Base-by-base conservation (phyloP, 192 early-diverging fungal genomes). In the Allomyces macrogynus region DNA sequence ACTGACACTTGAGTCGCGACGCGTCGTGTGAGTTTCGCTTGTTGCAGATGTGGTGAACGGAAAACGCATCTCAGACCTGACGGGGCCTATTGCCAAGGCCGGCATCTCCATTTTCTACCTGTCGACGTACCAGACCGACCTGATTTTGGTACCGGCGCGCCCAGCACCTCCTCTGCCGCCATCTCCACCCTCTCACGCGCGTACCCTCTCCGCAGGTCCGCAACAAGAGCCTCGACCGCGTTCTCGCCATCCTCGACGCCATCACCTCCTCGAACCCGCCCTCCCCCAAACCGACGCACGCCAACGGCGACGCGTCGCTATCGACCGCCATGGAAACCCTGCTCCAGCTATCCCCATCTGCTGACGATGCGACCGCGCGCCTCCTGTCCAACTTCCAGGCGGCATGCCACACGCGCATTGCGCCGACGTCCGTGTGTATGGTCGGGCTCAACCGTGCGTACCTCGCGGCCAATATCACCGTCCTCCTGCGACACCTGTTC, bases 91-190 rank as follows among this genome's bases (percentile, higher is more conserved):
- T 24, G 81, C 82, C 25, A 68, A 72, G 25, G 76, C 79, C 7
- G 80, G 79, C 67, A 79, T 87, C 40, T 84, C 82, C 26, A 85
- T 87, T 61, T 86, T 87, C 61, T 87, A 86, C 67, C 78, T 86
- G 69, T 81, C 78, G 3, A 87, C 86, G 7, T 87, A 86, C 69
- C 84, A 86, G 69, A 87, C 84, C 0, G 86, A 87, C 61, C 76
- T 84, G 61, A 73, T 87, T 24, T 79, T 87, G 75, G 84, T 86
- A 76, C 32, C 32, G 32, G 8, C 32, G 32, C 72, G 81, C 72
- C 0, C 18, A 14, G 26, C 49, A 12, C 18, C 11, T 64, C 20
- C 54, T 23, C 25, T 22, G 10, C 64, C 20, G 61, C 49, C 32
- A 66, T 66, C 18, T 16, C 18, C 23, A 10, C 12, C 60, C n/a